A percentile compares a stretch with the other conserved stretches of the same genome.
These are phyloP conservation scores for Fusarium guadeloupense DNA, from an alignment of 2,329 filamentous ascomycete species.

Conservation along the genomic window DNA sequence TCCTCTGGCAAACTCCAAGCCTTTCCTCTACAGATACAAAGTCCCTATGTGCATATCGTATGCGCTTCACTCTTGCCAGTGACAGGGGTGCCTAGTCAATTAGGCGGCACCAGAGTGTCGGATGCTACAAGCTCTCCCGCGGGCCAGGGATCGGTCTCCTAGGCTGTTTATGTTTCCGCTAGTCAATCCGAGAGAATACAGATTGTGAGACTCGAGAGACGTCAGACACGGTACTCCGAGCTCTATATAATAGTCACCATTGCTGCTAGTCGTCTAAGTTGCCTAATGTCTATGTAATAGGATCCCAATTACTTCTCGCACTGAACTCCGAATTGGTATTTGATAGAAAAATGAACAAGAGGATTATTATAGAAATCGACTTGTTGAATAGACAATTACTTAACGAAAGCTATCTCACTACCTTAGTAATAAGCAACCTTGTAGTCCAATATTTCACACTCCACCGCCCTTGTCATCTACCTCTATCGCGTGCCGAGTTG, in stretches of 20 bases:
- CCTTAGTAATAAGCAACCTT: too few species aligned
- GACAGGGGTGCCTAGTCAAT: constrained; percentile 4
- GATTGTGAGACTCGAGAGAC: not conserved
- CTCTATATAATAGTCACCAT: not conserved
- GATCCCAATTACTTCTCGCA: too few species aligned
- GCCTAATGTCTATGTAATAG: not conserved
- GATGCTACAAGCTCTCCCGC: constrained; percentile 11
- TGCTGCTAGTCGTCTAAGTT: not conserved
- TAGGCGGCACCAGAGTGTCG: constrained; percentile 3
- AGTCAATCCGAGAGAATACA: not conserved
- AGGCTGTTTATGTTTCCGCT: constrained; percentile 2
- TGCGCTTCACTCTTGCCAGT: constrained; percentile 5
- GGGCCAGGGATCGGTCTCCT: constrained; percentile 1
- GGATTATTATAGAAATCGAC: too few species aligned
- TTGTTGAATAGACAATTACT: too few species aligned
- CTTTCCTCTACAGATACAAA: not conserved
- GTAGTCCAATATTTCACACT: not conserved
- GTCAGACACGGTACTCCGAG: not conserved
- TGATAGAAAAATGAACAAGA: not conserved
- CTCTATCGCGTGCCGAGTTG: not conserved
- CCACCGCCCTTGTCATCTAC: constrained; percentile 2
- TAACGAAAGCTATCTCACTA: too few species aligned
- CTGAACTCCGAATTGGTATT: not conserved
- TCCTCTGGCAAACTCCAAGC: not conserved
- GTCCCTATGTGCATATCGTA: not conserved